These are phyloP conservation scores for Vararia minispora DNA, from an alignment of 768 basidiomycete genomes.

Conservation along the genomic window DNA sequence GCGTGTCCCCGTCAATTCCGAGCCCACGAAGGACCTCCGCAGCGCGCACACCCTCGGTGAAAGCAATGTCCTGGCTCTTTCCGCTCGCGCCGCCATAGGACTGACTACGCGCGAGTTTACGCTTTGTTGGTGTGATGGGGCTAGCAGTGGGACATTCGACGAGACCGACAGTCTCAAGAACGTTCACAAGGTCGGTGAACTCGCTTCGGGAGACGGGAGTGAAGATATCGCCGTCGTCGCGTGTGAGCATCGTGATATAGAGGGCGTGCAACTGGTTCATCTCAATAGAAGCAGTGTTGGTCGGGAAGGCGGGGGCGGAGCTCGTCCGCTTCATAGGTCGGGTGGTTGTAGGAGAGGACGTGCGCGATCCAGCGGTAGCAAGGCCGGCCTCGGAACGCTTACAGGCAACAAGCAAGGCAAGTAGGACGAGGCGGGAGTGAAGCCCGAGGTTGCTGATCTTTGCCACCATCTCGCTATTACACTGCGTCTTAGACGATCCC, in stretches of 20 bases:
- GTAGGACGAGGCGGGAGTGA: conserved; percentile 61
- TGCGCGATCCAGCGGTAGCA: conserved; percentile 28
- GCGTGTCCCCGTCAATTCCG: conserved; percentile 29
- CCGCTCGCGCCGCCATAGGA: conserved; percentile 37
- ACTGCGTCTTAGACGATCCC: conserved; percentile 11
- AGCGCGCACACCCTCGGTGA: conserved; percentile 50
- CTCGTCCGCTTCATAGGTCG: conserved; percentile 45
- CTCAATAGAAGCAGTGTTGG: conserved; percentile 34
- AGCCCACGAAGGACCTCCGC: conserved; percentile 67
- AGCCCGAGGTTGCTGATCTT: conserved; percentile 64
- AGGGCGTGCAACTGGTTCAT: conserved; percentile 51
- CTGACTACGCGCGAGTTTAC: conserved; percentile 41
- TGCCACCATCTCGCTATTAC: conserved; percentile 47
- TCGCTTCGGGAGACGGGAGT: conserved; percentile 63
- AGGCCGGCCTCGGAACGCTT: conserved; percentile 52
- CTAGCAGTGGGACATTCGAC: conserved; percentile 31
- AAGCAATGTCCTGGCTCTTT: conserved; percentile 34
- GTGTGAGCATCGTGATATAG: conserved; percentile 47
- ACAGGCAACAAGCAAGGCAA: conserved; percentile 51
- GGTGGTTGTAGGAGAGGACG: conserved; percentile 30
- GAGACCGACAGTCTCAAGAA: conserved; percentile 68
- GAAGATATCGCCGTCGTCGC: conserved; percentile 44
- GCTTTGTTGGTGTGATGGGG: conserved; percentile 31
- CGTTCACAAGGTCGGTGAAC: conserved; percentile 57
- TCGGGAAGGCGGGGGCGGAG: conserved; percentile 20